Conservation (phyloP, 2,329 filamentous ascomycete genomes). For the Scorias spongiosa region DNA sequence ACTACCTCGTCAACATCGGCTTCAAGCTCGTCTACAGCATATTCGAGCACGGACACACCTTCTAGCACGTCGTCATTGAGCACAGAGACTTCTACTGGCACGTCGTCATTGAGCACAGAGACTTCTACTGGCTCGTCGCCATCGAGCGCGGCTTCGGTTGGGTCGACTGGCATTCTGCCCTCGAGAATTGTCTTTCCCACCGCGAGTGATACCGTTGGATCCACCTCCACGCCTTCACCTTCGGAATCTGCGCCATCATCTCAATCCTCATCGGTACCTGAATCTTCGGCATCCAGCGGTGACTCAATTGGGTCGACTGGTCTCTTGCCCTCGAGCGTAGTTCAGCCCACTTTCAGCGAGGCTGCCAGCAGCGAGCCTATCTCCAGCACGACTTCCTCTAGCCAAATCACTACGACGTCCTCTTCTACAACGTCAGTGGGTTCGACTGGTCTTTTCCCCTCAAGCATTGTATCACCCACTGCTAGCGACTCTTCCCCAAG, state of each 20-base stretch:
- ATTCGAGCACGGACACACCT: too few species aligned
- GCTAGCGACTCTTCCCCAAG: background rate
- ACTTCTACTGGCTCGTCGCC: too few species aligned
- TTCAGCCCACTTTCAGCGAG: background rate
- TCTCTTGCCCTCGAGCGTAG: slow-evolving; percentile 1
- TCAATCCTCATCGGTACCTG: too few species aligned
- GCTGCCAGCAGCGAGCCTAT: background rate
- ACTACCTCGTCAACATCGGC: background rate
- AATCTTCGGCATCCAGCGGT: too few species aligned
- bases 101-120: too few species aligned
- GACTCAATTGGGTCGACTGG: too few species aligned
- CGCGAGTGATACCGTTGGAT: background rate
- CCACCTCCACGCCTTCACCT: background rate
- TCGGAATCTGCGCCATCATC: too few species aligned
- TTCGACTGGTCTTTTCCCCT: slow-evolving; percentile 5
- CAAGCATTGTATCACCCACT: slow-evolving; percentile 2
- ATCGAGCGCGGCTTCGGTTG: too few species aligned
- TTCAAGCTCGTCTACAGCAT: too few species aligned
- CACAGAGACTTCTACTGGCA: too few species aligned
- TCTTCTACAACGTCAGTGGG: background rate
- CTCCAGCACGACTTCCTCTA: too few species aligned
- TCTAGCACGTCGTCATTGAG: too few species aligned
- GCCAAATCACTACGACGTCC: background rate
- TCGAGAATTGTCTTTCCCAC: slow-evolving; percentile 2
- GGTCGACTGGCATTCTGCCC: slow-evolving; percentile 1